Base-by-base conservation (phyloP, 148 eudicot genomes). In the Amaranthus hypochondriacus region DNA sequence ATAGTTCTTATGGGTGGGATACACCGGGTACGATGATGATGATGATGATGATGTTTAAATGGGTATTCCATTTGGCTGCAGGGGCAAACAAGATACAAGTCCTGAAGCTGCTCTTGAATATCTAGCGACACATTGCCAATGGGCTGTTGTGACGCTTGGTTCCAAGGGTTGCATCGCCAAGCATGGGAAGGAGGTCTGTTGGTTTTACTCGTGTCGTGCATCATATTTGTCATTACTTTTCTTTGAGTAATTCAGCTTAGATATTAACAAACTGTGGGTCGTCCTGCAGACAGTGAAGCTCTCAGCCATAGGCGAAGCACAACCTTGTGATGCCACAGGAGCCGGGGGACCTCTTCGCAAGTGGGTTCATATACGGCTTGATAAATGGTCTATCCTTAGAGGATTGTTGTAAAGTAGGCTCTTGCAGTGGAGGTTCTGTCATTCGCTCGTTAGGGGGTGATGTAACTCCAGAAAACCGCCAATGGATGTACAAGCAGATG, bases 291-390 rank as follows among this genome's bases (percentile, higher is more conserved):
- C 84, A 65, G 98, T 86, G 51, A 83, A 84, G 58, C 85, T 90
- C 56, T 88, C 94, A 5, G 99, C 99, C 46, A 86, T 89, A 66
- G 94, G 92, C 47, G 92, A 90, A 79, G 50, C 93, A 3, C 87
- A 87, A 60, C 91, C 88, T 7, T 75, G 79, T 9, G 99, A 96
- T 73, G 91, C 99, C 56, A 96, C 99, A 0, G 99, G 99, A 62
- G 99, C 99, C 5, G 99, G 99, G 99, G 8, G 99, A 96, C 80
- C 91, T 96, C 39, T 96, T 96, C 75, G 97, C 99, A 2, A 82
- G 96, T 43, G 99, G 99, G 55, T 96, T 96, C 80, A 72, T 96
- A 68, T 96, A 96, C 48, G 99, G 99, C 53, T 75, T 96, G 74
- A 83, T 92, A 55, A 90, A 85, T 46, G 97, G 96, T 71, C 57